Evolutionary conservation across 306 rosid genomes (phyloP), one percentile per base, ranked within the genome.

Genomic region (Citrullus amarus): DNA sequence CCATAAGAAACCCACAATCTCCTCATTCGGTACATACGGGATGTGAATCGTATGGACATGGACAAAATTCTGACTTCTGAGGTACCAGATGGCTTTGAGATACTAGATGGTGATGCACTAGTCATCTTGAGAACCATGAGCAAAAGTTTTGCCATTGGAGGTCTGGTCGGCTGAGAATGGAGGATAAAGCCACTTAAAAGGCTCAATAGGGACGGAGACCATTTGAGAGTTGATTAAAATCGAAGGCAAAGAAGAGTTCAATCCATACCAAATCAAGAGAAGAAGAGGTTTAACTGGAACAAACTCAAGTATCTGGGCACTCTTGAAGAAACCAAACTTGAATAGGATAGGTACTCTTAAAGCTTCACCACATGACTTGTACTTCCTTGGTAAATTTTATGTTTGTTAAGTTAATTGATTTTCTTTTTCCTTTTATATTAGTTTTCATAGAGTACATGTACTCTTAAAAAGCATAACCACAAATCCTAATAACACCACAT

Each of bases 121-220:
- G 28, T 25, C 28, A 25, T 25, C 28, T 25, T 25, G 28, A 25
- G 28, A 77, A 20, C 98, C 98, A 12, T 97, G 96, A 66, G 92
- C 96, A 72, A 78, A 89, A 84, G 92, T 83, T 18, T 6, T 55
- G 8, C 97, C 97, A 67, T 89, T 88, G 48, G 85, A 6, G 69
- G 87, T 56, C 65, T 82, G 86, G 50, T 51, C 68, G 75, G 96
- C 97, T 38, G 96, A 84, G 90, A 92, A 92, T 7, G 98, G 98
- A 0, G 94, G 92, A 80, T 90, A 95, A 77, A 69, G 59, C 98
- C 97, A 94, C 57, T 94, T 92, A 82, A 56, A 58, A 25, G 92
- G 80, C 81, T 94, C 97, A 81, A 97, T 90, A 60, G 97, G 96
- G 83, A 94, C 92, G 59, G 98, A 92, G 74, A 92, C 98, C 82